phyloP scores from a whole-genome alignment of 768 basidiomycete species.

The Obba rivulosa region DNA sequence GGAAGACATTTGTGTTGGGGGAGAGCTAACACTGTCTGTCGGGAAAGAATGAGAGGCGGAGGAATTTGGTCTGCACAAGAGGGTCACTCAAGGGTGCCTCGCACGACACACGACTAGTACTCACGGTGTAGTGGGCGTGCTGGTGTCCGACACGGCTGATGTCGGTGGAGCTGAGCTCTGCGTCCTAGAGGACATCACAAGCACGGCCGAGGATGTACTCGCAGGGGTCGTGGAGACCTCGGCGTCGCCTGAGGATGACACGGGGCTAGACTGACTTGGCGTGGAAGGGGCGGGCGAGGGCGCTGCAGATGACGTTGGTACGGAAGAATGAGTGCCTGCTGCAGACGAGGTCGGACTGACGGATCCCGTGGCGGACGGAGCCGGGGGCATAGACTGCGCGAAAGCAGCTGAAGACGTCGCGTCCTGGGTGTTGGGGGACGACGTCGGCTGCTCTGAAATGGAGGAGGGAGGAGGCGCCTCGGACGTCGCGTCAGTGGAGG shows the following conservation, averaged over 20 bases:
- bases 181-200: neutral
- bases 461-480: neutral
- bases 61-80: no score
- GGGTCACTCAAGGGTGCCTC: neutral
- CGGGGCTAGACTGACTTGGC: neutral
- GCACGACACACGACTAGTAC: no score
- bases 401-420: neutral
- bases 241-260: neutral
- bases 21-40: neutral
- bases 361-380: neutral
- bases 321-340: neutral
- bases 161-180: neutral
- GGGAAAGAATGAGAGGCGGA: no score
- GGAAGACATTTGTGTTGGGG: neutral
- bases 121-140: neutral
- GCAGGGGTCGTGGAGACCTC: neutral
- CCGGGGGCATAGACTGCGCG: neutral
- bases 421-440: neutral
- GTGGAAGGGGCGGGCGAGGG: neutral
- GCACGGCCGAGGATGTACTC: neutral
- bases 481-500: neutral
- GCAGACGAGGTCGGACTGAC: neutral
- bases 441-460: neutral
- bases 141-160: neutral
- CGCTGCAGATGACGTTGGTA: neutral